These are phyloP conservation scores for Sphaerobolus stellatus DNA, from an alignment of 1,284 basidiomycete species.

Conservation along the genomic window DNA sequence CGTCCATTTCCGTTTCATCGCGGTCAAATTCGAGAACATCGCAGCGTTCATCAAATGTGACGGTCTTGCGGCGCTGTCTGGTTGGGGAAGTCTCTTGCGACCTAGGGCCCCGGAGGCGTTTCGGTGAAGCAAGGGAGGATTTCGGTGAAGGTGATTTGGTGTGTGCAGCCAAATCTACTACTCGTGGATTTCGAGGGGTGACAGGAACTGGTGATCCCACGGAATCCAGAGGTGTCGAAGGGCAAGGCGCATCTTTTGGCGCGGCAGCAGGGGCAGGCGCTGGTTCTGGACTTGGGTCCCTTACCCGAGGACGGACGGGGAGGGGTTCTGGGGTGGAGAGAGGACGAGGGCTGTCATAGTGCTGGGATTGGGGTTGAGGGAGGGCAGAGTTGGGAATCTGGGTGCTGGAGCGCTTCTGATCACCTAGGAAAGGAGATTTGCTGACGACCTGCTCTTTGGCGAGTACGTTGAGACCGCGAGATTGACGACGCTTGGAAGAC, in stretches of 20 bases:
- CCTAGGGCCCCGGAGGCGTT: conserved; percentile 81
- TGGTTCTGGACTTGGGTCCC: no score
- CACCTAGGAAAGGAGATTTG: conserved; percentile 76
- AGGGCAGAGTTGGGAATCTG: no score
- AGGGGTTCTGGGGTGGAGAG: conserved; percentile 27
- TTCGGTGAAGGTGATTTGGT: conserved; percentile 38
- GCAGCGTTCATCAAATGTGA: conserved; percentile 82
- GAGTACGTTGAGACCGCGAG: conserved; percentile 71
- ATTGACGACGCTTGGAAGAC: conserved; percentile 68
- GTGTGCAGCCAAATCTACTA: conserved; percentile 12
- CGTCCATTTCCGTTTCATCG: conserved; percentile 44
- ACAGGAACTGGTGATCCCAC: conserved; percentile 6
- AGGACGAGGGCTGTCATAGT: conserved; percentile 15
- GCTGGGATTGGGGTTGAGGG: conserved; percentile 17
- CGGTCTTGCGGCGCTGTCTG: conserved; percentile 69
- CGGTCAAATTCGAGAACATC: conserved; percentile 91
- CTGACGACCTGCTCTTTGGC: conserved; percentile 77
- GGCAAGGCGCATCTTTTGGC: no score
- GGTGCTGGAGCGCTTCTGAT: conserved; percentile 19
- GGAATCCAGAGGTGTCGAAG: conserved; percentile 12
- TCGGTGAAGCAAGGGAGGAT: conserved; percentile 70
- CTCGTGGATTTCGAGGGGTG: conserved; percentile 13
- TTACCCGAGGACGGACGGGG: conserved; percentile 30
- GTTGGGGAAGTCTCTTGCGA: conserved; percentile 34
- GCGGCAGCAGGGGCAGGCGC: no score